Conservation (phyloP, 768 basidiomycete genomes). For the Mycena albidolilacea region DNA sequence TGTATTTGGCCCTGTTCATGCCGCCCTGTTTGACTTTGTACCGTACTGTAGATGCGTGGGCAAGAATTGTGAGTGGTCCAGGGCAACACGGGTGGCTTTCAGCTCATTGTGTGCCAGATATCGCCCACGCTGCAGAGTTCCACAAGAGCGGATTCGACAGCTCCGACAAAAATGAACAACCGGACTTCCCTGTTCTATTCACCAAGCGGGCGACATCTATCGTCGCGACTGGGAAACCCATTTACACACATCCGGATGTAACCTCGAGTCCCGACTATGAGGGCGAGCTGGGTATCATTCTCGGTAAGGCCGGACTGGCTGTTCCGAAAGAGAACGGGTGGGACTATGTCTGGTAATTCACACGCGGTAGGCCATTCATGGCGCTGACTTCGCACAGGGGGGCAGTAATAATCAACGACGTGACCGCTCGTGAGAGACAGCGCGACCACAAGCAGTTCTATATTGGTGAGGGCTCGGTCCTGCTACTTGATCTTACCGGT, state of each 20-base stretch:
- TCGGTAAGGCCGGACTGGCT: constrained; percentile 35
- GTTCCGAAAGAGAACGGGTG: constrained; percentile 33
- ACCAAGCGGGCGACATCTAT: constrained; percentile 41
- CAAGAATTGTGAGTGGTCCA: constrained; percentile 26
- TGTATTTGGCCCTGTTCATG: neutral
- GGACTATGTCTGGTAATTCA: constrained; percentile 34
- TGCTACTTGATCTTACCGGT: neutral
- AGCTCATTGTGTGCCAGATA: constrained; percentile 11
- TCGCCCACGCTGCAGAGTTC: constrained; percentile 40
- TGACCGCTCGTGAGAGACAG: constrained; percentile 39
- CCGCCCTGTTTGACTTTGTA: neutral
- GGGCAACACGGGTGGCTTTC: neutral
- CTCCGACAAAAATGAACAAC: constrained; percentile 40
- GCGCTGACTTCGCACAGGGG: constrained; percentile 31
- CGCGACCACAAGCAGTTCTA: constrained; percentile 43
- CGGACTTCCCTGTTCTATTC: constrained; percentile 39
- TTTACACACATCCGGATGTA: constrained; percentile 39
- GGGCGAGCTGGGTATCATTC: constrained; percentile 39
- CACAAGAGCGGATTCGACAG: constrained; percentile 41
- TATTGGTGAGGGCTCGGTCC: constrained; percentile 35
- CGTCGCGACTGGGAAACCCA: constrained; percentile 30
- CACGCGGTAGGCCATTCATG: neutral
- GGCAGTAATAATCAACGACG: constrained; percentile 40
- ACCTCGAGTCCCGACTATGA: constrained; percentile 40
- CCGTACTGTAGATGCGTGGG: constrained; percentile 26